These are phyloP conservation scores for Phytophthora quininea DNA, from an alignment of 352 stramenopile genomes.

Conservation along the genomic window DNA sequence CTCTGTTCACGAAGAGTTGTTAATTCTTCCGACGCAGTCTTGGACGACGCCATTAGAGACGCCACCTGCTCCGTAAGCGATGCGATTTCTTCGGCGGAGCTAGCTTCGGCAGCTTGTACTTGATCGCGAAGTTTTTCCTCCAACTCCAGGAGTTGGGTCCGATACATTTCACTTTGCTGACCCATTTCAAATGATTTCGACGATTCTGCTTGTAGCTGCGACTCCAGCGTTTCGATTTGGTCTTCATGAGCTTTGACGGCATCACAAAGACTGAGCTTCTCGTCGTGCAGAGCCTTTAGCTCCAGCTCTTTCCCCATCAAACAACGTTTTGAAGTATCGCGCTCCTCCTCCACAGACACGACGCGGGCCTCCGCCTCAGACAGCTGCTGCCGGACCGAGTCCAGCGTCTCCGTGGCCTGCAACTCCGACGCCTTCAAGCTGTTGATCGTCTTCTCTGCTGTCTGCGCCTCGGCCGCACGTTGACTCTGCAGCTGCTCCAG, in stretches of 20 bases:
- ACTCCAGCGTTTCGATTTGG: slow-evolving; percentile 4
- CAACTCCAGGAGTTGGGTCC: slow-evolving; percentile 24
- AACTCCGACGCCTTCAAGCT: slow-evolving; percentile 3
- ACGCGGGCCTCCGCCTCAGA: slow-evolving; percentile 2
- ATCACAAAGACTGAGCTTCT: slow-evolving; percentile 2
- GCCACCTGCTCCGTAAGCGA: slow-evolving; percentile 28
- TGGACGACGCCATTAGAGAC: slow-evolving; percentile 21
- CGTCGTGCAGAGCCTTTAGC: not conserved
- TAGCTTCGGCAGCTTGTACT: slow-evolving; percentile 13
- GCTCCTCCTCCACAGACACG: slow-evolving; percentile 1
- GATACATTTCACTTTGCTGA: slow-evolving; percentile 20
- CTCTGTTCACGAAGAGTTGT: slow-evolving; percentile 23
- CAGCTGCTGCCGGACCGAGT: slow-evolving; percentile 15
- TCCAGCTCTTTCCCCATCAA: slow-evolving; percentile 5
- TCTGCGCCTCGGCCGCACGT: slow-evolving; percentile 18
- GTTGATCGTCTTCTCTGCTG: slow-evolving; percentile 9
- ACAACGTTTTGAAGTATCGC: not conserved
- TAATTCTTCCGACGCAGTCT: slow-evolving; percentile 21
- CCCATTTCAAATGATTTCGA: slow-evolving; percentile 6
- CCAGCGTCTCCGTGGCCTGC: slow-evolving; percentile 7
- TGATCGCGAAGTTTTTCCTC: slow-evolving; percentile 24
- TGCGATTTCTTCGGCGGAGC: slow-evolving; percentile 22
- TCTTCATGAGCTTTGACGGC: not conserved
- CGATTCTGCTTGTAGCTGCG: slow-evolving; percentile 9
- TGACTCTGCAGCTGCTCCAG: not conserved